A percentile compares a stretch with the other conserved stretches of the same genome.
phyloP scores from a whole-genome alignment of 2,329 filamentous ascomycete species.

The Pseudogymnoascus verrucosus region DNA sequence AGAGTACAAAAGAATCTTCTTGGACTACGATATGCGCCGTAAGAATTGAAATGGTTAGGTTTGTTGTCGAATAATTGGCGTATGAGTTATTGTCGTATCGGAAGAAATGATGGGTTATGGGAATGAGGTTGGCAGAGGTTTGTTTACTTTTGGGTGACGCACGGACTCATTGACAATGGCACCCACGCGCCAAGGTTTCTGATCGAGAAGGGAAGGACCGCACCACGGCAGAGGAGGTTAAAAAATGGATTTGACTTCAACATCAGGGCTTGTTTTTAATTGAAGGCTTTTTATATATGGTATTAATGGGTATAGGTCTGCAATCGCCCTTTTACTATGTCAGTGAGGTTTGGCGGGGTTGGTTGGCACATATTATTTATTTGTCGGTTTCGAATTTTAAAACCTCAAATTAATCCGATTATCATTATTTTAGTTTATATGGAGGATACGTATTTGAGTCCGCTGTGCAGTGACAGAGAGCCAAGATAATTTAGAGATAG shows the following conservation, averaged over 20 bases:
- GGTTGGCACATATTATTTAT: background rate
- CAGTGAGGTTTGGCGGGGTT: background rate
- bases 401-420: background rate
- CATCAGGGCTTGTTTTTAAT: background rate
- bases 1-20: background rate
- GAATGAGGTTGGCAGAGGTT: background rate
- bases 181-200: background rate
- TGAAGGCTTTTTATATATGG: background rate
- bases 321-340: background rate
- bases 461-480: background rate
- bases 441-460: background rate
- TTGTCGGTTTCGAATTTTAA: background rate
- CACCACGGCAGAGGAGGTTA: background rate
- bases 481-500: background rate
- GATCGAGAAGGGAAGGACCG: background rate
- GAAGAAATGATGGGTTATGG: background rate
- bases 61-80: background rate
- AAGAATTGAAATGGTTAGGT: background rate
- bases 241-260: background rate
- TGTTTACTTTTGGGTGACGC: constrained; percentile 9
- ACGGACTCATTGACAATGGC: constrained; percentile 4
- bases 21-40: background rate
- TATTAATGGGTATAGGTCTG: background rate
- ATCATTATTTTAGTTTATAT: background rate
- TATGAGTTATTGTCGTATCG: background rate